Base-by-base conservation (phyloP, 805 yeast species). In the Yarrowia alimentaria region DNA sequence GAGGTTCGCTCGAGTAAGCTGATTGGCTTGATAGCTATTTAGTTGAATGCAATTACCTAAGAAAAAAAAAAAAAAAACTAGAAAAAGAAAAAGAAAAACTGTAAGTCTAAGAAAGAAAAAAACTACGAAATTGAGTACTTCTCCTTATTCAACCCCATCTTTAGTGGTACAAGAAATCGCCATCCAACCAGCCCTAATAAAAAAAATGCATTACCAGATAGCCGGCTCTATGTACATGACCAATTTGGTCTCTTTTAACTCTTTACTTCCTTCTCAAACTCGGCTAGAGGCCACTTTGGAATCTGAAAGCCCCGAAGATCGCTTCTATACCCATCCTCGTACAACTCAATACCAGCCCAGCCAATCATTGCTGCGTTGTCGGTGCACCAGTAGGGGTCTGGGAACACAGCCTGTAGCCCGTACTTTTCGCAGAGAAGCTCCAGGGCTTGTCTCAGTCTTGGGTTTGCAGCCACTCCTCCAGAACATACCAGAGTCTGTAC, bases 311-410 rank as follows among this genome's bases (percentile, higher is more conserved):
- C 76, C 9, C 67, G 73, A 32, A 85, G 59, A 5, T 73, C 75
- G 0, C 89, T 77, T 8, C 67, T 28, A 1, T 63, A 55, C 5
- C 76, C 74, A 13, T 63, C 58, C 62, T 89, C 96, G 61, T 69
- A 83, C 14, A 90, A 67, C 63, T 91, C 96, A 7, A 91, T 86
- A 0, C 97, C 99, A 0, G 98, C 95, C 81, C 94, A 87, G 1
- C 96, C 99, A 48, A 93, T 93, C 99, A 93, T 93, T 2, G 88
- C 78, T 0, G 97, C 95, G 64, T 93, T 93, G 61, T 93, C 99
- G 0, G 97, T 88, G 62, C 99, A 93, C 54, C 89, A 68, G 1
- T 73, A 66, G 2, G 80, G 69, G 16, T 78, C 80, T 0, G 97
- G 96, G 59, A 80, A 87, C 56, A 78, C 77, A 37, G 81, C 78